These are phyloP conservation scores for Tolypocladium inflatum DNA, from an alignment of 2,329 filamentous ascomycete species.

Conservation along the genomic window DNA sequence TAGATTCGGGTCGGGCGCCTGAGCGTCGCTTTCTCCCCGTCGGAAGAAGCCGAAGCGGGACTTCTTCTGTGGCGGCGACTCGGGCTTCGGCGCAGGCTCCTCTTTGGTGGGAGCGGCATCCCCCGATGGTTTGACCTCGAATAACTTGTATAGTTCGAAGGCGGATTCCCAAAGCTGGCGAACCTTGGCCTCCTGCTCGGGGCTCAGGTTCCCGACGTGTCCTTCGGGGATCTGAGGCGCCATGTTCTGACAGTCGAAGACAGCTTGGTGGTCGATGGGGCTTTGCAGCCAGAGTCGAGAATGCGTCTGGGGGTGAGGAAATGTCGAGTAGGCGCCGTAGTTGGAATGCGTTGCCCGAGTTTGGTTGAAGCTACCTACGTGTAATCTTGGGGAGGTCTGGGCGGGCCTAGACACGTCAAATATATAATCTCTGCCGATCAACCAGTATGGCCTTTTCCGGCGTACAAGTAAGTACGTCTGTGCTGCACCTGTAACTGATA, in stretches of 20 bases:
- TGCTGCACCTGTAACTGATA: neutral
- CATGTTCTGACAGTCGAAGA: neutral
- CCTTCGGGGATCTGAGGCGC: slow-evolving; percentile 30
- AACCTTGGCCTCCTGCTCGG: slow-evolving; percentile 80
- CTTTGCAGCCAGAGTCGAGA: neutral
- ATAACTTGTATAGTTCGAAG: slow-evolving; percentile 65
- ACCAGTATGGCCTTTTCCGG: neutral
- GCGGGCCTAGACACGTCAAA: neutral
- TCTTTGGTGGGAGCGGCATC: slow-evolving; percentile 6
- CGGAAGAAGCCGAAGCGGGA: slow-evolving; percentile 57
- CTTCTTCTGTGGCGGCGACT: slow-evolving; percentile 63
- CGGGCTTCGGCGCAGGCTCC: slow-evolving; percentile 17
- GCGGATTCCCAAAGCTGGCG: slow-evolving; percentile 76
- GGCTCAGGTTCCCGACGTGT: slow-evolving; percentile 73
- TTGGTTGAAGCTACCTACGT: neutral
- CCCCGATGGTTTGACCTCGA: slow-evolving; percentile 12
- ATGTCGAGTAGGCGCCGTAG: neutral
- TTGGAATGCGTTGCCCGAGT: neutral
- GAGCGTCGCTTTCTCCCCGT: slow-evolving; percentile 45
- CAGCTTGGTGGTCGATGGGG: neutral
- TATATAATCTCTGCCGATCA: neutral
- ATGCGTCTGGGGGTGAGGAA: neutral
- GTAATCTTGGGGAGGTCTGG: neutral
- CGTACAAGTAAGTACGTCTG: neutral
- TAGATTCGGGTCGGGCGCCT: slow-evolving; percentile 19